Evolutionary conservation across 2,329 filamentous ascomycete genomes (phyloP).

Genomic region (Penicillium sclerotiorum): DNA sequence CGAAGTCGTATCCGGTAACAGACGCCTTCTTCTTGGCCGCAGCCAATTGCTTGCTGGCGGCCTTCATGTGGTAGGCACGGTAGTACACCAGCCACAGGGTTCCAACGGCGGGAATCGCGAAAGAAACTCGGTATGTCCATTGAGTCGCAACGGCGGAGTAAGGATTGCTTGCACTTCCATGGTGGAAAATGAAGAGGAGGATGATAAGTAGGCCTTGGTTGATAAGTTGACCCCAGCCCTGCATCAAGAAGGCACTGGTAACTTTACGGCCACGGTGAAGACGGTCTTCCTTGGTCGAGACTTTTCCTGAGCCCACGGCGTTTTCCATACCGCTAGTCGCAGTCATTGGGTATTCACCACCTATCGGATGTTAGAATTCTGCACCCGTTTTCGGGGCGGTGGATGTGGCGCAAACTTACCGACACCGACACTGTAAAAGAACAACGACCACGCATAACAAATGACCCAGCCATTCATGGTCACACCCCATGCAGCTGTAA

Average conservation of each 20-base stretch:
- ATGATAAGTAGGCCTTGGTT: conserved; percentile 91
- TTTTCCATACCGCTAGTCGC: conserved; percentile 95
- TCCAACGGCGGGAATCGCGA: conserved; percentile 85
- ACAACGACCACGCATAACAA: conserved; percentile 92
- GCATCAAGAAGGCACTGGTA: conserved; percentile 95
- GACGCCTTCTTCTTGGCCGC: conserved; percentile 81
- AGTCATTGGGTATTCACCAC: conserved; percentile 95
- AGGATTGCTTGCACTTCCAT: conserved; percentile 71
- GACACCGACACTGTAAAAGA: conserved; percentile 77
- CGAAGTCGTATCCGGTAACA: conserved; percentile 90
- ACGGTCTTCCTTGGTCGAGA: conserved; percentile 89
- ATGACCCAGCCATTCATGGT: conserved; percentile 93
- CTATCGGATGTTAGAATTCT: conserved; percentile 53
- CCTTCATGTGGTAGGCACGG: conserved; percentile 91
- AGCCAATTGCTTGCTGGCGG: conserved; percentile 79
- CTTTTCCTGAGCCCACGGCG: conserved; percentile 77
- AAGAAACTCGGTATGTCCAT: conserved; percentile 90
- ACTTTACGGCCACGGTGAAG: conserved; percentile 95
- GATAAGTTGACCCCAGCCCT: conserved; percentile 94
- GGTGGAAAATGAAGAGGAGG: conserved; percentile 85
- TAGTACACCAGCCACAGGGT: conserved; percentile 96
- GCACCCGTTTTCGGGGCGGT: neutral
- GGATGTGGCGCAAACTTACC: conserved; percentile 26
- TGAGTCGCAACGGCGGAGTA: conserved; percentile 79
- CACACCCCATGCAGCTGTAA: conserved; percentile 86